Evolutionary conservation across 306 rosid species (phyloP).

Genomic region (Fagus sylvatica): DNA sequence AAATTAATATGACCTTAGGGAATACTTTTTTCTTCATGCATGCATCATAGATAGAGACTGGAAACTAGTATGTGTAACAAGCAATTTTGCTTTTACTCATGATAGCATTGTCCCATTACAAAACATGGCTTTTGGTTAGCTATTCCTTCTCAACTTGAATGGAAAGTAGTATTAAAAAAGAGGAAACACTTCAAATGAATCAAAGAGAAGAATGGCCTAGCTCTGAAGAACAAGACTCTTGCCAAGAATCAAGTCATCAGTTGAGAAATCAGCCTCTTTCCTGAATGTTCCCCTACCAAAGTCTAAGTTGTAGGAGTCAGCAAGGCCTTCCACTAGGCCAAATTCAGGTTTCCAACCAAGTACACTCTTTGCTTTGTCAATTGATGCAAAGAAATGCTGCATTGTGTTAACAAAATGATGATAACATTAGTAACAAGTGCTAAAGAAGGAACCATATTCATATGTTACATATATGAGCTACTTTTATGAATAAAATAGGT

Average conservation of each 20-base stretch:
- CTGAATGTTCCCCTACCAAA: conserved; percentile 91
- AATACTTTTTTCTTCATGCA: neutral
- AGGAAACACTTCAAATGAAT: conserved; percentile 15
- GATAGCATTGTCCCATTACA: neutral
- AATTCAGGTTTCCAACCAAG: conserved; percentile 82
- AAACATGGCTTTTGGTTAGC: neutral
- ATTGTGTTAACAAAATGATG: neutral
- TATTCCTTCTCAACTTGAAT: neutral
- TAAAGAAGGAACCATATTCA: neutral
- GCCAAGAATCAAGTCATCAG: conserved; percentile 93
- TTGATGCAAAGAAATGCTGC: conserved; percentile 96
- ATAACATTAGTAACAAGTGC: neutral
- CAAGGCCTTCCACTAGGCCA: conserved; percentile 77
- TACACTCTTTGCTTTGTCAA: conserved; percentile 82
- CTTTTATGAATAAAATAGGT: neutral
- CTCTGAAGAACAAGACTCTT: conserved; percentile 69
- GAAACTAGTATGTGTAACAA: neutral
- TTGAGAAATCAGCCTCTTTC: conserved; percentile 84
- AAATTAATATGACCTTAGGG: neutral
- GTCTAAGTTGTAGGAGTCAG: conserved; percentile 85
- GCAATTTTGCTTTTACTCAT: neutral
- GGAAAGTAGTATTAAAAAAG: conserved; percentile 7
- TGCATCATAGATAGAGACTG: neutral
- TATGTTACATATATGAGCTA: neutral
- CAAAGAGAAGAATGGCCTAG: conserved; percentile 10